phyloP scores from a whole-genome alignment of 352 stramenopile genomes.

The Globisporangium apiculatum region DNA sequence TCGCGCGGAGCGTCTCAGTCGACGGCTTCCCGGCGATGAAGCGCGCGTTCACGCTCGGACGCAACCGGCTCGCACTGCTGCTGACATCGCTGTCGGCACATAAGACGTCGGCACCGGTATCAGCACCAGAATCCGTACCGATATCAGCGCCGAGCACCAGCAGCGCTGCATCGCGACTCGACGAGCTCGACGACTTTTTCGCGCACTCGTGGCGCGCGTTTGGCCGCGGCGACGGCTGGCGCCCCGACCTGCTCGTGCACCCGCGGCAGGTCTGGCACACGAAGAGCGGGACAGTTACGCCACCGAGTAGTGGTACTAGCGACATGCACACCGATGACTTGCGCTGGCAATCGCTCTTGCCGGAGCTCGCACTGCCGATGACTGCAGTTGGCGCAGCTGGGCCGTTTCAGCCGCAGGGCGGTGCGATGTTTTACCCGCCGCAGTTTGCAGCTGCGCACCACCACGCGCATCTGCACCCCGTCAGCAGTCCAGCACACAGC shows the following conservation, averaged over 20 bases:
- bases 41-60: slow-evolving; percentile 51
- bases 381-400: not conserved
- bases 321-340: slow-evolving; percentile 3
- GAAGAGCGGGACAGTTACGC: slow-evolving; percentile 5
- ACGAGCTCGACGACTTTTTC: slow-evolving; percentile 48
- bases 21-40: slow-evolving; percentile 70
- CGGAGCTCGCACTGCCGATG: slow-evolving; percentile 10
- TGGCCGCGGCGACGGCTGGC: slow-evolving; percentile 65
- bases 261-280: slow-evolving; percentile 66
- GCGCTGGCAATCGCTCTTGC: slow-evolving; percentile 12
- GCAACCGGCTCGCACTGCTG: slow-evolving; percentile 42
- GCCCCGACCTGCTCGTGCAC: slow-evolving; percentile 72
- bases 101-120: no score
- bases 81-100: slow-evolving; percentile 15
- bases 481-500: slow-evolving; percentile 1
- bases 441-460: slow-evolving; percentile 1
- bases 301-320: not conserved
- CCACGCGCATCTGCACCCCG: slow-evolving; percentile 2
- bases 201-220: slow-evolving; percentile 54
- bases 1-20: slow-evolving; percentile 69
- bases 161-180: not conserved
- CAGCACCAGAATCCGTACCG: no score
- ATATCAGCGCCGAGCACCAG: no score
- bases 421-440: slow-evolving; percentile 5
- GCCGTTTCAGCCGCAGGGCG: slow-evolving; percentile 4